Percentiles rank a stretch among this genome's conserved stretches.
Evolutionary conservation across 2,329 filamentous ascomycete species (phyloP).

Genomic region (Verticillium klebahnii): DNA sequence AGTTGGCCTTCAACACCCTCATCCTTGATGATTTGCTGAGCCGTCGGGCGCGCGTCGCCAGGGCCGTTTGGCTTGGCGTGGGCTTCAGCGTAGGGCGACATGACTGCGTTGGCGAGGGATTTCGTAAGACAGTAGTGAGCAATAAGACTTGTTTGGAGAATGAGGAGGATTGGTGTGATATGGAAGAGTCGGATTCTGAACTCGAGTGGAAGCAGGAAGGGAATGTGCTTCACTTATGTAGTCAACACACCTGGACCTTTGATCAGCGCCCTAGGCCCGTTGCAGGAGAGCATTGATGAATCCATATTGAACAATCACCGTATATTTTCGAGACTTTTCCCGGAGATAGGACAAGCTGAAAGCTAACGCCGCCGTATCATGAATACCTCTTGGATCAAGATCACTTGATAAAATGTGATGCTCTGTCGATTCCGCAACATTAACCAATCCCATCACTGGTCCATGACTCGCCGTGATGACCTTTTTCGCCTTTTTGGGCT

Average conservation of each 20-base stretch:
- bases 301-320: neutral
- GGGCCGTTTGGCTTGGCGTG: conserved; percentile 32
- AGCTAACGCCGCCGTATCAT: neutral
- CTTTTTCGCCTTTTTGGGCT: neutral
- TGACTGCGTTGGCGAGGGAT: neutral
- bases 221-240: neutral
- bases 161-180: neutral
- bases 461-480: conserved; percentile 5
- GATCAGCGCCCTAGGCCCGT: neutral
- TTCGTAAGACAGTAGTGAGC: neutral
- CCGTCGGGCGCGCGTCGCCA: conserved; percentile 35
- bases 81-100: conserved; percentile 11
- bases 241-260: neutral
- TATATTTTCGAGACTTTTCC: neutral
- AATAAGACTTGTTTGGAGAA: neutral
- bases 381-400: neutral
- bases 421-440: neutral
- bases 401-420: neutral
- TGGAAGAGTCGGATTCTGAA: neutral
- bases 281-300: neutral
- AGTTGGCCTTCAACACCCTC: conserved; percentile 27
- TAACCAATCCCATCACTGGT: neutral
- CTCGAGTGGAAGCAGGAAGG: neutral
- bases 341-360: neutral
- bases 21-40: conserved; percentile 32